Percentiles rank a stretch among this genome's conserved stretches.
phyloP scores from a whole-genome alignment of 495 filamentous ascomycete genomes.

The Gamarada debralockiae region DNA sequence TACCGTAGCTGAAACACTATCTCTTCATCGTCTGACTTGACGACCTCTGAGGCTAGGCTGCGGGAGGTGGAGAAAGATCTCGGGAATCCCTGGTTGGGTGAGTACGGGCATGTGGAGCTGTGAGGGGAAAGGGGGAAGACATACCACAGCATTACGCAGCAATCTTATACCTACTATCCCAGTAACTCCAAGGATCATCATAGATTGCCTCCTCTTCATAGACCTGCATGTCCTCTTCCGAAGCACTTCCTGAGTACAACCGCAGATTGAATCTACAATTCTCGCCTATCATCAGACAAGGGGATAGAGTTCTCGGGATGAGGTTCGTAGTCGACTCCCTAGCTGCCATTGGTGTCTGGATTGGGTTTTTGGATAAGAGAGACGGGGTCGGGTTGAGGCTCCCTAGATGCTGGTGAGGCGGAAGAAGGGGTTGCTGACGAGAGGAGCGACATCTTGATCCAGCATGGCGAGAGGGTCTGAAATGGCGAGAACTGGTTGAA shows the following conservation, averaged over 20 bases:
- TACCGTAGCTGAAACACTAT: slow-evolving; percentile 42
- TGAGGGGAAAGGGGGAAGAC: neutral
- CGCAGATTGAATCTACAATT: slow-evolving; percentile 37
- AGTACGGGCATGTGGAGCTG: neutral
- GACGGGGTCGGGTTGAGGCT: slow-evolving; percentile 6
- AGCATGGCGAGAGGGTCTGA: slow-evolving; percentile 52
- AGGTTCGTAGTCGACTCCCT: slow-evolving; percentile 39
- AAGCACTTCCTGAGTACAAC: slow-evolving; percentile 43
- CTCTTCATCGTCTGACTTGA: slow-evolving; percentile 28
- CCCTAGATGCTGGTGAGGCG: neutral
- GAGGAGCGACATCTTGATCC: slow-evolving; percentile 67
- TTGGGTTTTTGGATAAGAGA: slow-evolving; percentile 1
- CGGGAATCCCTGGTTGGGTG: slow-evolving; percentile 29
- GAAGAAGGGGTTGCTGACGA: neutral
- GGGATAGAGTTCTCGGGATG: slow-evolving; percentile 35
- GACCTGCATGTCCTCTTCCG: slow-evolving; percentile 43
- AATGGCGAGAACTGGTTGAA: too few relatives aligned
- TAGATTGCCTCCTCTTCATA: slow-evolving; percentile 43
- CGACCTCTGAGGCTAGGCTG: slow-evolving; percentile 39
- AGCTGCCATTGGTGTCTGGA: neutral
- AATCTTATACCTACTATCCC: slow-evolving; percentile 46
- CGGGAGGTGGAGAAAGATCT: slow-evolving; percentile 33
- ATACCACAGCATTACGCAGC: slow-evolving; percentile 46
- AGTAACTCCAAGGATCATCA: slow-evolving; percentile 47
- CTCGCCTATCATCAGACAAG: slow-evolving; percentile 26